A percentile compares a stretch with the other conserved stretches of the same genome.
These are phyloP conservation scores for Eucalyptus regnans DNA, from an alignment of 345 rosid species.

Conservation along the genomic window DNA sequence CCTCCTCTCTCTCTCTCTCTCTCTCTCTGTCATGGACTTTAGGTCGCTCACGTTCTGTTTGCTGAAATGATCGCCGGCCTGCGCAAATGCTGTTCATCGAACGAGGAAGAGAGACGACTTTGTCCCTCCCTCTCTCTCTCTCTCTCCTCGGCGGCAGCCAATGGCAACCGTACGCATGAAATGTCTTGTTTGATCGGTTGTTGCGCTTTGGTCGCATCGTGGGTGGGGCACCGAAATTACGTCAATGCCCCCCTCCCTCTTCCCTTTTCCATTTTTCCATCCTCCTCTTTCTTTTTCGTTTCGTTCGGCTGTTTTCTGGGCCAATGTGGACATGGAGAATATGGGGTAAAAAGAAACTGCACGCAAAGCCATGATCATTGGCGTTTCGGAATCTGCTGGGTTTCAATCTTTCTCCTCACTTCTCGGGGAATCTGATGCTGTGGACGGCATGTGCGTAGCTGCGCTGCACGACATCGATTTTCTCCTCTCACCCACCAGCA, in stretches of 20 bases:
- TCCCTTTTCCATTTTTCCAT: neutral
- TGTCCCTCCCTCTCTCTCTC: neutral
- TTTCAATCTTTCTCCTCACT: neutral
- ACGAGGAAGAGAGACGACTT: neutral
- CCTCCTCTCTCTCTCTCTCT: neutral
- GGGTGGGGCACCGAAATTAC: neutral
- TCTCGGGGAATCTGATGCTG: neutral
- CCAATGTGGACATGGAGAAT: neutral
- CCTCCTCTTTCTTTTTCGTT: neutral
- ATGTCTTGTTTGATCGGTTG: neutral
- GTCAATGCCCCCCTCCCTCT: neutral
- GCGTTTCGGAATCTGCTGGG: neutral
- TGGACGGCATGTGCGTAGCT: neutral
- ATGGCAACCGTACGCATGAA: neutral
- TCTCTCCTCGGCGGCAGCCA: neutral
- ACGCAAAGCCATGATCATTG: neutral
- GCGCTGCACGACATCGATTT: neutral
- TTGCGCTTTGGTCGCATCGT: neutral
- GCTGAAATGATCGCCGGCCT: neutral
- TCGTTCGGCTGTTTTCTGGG: neutral
- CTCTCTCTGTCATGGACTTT: neutral
- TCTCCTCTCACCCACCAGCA: neutral
- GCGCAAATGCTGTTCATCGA: neutral
- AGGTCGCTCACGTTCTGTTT: neutral
- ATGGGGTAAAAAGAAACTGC: neutral